phyloP scores from a whole-genome alignment of 345 rosid species.

The Raphanus raphanistrum region DNA sequence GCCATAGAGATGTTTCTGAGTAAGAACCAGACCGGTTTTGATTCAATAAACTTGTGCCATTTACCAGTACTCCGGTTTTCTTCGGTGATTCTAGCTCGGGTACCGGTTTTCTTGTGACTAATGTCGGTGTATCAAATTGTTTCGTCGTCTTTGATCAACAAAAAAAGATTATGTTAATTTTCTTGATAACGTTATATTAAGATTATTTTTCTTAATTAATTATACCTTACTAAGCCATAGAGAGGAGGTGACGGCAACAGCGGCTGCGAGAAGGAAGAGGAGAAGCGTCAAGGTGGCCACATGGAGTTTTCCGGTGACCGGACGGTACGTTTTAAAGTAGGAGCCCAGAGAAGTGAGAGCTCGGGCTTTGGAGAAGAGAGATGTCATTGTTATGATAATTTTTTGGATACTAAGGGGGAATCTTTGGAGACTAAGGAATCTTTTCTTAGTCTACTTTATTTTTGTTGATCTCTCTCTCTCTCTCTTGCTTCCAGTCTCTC shows the following conservation, averaged over 20 bases:
- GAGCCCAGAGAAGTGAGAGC: slow-evolving; percentile 29
- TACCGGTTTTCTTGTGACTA: slow-evolving; percentile 21
- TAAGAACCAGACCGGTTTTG: slow-evolving; percentile 30
- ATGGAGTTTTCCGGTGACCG: slow-evolving; percentile 31
- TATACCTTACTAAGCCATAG: slow-evolving; percentile 38
- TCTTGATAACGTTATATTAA: neutral
- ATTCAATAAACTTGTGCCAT: slow-evolving; percentile 30
- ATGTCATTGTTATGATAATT: slow-evolving; percentile 21
- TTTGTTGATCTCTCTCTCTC: slow-evolving; percentile 3
- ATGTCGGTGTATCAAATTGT: slow-evolving; percentile 18
- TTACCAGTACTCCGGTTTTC: slow-evolving; percentile 1
- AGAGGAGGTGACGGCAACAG: slow-evolving; percentile 34
- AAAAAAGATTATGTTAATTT: neutral
- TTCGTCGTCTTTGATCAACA: slow-evolving; percentile 21
- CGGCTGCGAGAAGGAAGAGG: slow-evolving; percentile 30
- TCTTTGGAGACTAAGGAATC: neutral
- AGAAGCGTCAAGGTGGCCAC: slow-evolving; percentile 31
- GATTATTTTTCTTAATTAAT: neutral
- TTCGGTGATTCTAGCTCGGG: slow-evolving; percentile 27
- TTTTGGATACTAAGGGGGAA: slow-evolving; percentile 7
- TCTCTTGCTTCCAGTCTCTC: neutral
- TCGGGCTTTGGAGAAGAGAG: slow-evolving; percentile 38
- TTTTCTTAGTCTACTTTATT: neutral
- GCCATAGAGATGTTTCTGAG: slow-evolving; percentile 9
- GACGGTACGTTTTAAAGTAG: slow-evolving; percentile 28